Conservation (phyloP, 176 grass and related monocot species). For the Zea luxurians region DNA sequence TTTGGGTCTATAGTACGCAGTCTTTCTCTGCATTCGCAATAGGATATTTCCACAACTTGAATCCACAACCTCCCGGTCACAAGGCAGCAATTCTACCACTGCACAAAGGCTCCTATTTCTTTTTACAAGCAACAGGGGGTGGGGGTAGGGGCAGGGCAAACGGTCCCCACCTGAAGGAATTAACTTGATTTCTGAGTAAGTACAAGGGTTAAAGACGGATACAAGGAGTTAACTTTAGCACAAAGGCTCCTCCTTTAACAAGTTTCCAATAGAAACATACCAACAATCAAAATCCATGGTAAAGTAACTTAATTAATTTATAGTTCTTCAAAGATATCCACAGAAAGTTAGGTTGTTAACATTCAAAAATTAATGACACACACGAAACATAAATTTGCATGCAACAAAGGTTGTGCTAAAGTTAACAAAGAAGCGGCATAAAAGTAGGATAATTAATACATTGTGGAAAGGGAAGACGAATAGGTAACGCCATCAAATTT, state of each 20-base stretch:
- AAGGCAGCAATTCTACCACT: too few relatives aligned
- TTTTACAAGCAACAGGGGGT: too few relatives aligned
- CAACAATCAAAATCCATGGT: conserved; percentile 4
- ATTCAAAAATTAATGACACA: background rate
- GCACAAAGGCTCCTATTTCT: too few relatives aligned
- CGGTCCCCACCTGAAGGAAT: too few relatives aligned
- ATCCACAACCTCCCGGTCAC: too few relatives aligned
- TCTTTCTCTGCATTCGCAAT: too few relatives aligned
- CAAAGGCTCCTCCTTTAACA: background rate
- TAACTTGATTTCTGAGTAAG: too few relatives aligned
- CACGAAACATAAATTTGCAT: background rate
- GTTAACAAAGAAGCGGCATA: background rate
- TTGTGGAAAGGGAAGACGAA: background rate
- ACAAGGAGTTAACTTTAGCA: too few relatives aligned
- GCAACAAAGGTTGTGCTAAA: background rate
- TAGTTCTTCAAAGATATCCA: conserved; percentile 22
- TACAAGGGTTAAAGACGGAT: too few relatives aligned
- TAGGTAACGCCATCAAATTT: background rate
- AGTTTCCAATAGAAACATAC: background rate
- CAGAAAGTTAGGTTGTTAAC: conserved; percentile 14
- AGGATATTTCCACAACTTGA: too few relatives aligned
- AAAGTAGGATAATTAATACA: background rate
- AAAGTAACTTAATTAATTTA: conserved; percentile 19
- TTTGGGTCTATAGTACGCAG: too few relatives aligned
- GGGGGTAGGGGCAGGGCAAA: too few relatives aligned